Percentiles rank a stretch among this genome's conserved stretches.
These are phyloP conservation scores for Venturia carpophila DNA, from an alignment of 2,329 filamentous ascomycete species.

Conservation along the genomic window DNA sequence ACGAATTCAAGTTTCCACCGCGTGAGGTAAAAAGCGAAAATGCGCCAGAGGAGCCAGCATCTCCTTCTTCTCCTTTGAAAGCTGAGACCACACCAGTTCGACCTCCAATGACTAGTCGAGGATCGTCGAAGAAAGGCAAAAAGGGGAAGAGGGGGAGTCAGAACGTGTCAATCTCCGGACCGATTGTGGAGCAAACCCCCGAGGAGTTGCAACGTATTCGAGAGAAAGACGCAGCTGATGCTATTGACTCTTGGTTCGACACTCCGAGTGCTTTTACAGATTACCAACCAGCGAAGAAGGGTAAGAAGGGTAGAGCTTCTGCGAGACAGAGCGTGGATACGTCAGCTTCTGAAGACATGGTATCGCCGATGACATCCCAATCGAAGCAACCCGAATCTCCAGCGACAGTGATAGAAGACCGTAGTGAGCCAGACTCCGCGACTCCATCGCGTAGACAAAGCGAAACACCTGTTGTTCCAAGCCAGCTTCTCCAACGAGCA, in stretches of 20 bases:
- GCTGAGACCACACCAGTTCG: slow-evolving; percentile 20
- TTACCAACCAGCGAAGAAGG: slow-evolving; percentile 26
- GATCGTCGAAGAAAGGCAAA: slow-evolving; percentile 27
- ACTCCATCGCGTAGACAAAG: slow-evolving; percentile 3
- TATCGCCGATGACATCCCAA: not conserved
- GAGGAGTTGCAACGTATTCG: slow-evolving; percentile 10
- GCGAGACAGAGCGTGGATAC: slow-evolving; percentile 7
- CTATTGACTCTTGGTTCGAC: slow-evolving; percentile 13
- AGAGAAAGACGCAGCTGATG: slow-evolving; percentile 16
- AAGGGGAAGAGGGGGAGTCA: slow-evolving; percentile 21
- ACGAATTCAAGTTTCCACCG: slow-evolving; percentile 4
- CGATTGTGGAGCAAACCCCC: not conserved
- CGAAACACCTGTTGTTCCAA: slow-evolving; percentile 5
- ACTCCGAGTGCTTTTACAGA: slow-evolving; percentile 8
- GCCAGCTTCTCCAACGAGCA: slow-evolving; percentile 11
- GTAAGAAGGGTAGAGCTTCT: slow-evolving; percentile 27
- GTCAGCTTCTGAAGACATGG: not conserved
- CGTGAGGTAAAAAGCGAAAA: slow-evolving; percentile 4
- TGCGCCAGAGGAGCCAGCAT: slow-evolving; percentile 14
- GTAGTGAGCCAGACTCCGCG: not conserved
- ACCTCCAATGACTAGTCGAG: slow-evolving; percentile 21
- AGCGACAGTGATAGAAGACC: slow-evolving; percentile 1
- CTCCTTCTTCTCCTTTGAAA: slow-evolving; percentile 14
- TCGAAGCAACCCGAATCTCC: slow-evolving; percentile 1
- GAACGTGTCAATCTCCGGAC: not conserved